Conservation (phyloP, 495 filamentous ascomycete genomes). For the Bathelium albidoporum region DNA sequence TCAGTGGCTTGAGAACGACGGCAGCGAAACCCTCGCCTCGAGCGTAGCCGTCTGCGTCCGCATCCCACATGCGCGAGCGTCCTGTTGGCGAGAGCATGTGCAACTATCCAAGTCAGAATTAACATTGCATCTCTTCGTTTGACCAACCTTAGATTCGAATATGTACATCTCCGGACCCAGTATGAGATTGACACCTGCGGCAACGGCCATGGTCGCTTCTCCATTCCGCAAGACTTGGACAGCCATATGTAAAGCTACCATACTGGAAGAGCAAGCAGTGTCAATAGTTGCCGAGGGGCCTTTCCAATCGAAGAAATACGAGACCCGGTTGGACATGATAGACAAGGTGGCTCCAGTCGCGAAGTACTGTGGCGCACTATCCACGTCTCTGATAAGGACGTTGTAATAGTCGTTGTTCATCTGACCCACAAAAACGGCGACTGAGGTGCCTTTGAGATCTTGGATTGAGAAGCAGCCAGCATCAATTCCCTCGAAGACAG, state of each 20-base stretch:
- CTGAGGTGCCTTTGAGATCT: background rate
- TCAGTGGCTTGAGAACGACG: conserved; percentile 31
- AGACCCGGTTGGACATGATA: conserved; percentile 43
- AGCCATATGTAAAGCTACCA: conserved; percentile 7
- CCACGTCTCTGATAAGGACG: conserved; percentile 3
- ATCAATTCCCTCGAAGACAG: conserved; percentile 8
- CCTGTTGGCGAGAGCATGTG: background rate
- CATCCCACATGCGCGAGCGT: conserved; percentile 5
- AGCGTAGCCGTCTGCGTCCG: conserved; percentile 26
- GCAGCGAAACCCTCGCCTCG: conserved; percentile 31
- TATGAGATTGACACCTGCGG: background rate
- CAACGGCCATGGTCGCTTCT: conserved; percentile 2
- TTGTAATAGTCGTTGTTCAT: background rate
- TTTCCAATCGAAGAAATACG: conserved; percentile 39
- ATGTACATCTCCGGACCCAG: background rate
- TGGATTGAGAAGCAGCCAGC: conserved; percentile 15
- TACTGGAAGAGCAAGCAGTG: conserved; percentile 41
- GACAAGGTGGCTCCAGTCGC: conserved; percentile 16
- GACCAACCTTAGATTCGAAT: background rate
- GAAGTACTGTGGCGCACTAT: background rate
- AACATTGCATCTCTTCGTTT: background rate
- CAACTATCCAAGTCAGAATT: background rate
- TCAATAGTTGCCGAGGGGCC: conserved; percentile 42
- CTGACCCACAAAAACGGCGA: background rate
- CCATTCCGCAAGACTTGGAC: conserved; percentile 1